phyloP scores from a whole-genome alignment of 1,284 basidiomycete species.

The Puccinia triticina region DNA sequence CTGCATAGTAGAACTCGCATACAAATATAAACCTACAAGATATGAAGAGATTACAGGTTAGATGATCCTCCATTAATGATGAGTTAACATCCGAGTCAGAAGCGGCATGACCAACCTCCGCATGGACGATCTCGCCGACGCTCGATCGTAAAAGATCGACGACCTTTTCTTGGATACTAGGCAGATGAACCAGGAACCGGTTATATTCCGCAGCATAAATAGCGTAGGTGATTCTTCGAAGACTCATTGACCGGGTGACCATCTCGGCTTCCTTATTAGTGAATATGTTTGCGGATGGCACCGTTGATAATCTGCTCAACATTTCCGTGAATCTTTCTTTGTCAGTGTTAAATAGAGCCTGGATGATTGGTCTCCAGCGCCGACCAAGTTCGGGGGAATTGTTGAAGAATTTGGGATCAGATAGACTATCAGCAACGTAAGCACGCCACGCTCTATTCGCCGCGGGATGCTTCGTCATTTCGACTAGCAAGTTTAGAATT shows the following conservation, averaged over 20 bases:
- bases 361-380: conserved; percentile 78
- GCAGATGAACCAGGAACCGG: conserved; percentile 83
- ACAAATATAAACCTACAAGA: conserved; percentile 73
- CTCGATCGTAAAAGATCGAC: conserved; percentile 84
- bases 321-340: conserved; percentile 83
- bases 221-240: conserved; percentile 83
- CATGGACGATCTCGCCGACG: conserved; percentile 80
- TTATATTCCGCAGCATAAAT: conserved; percentile 84
- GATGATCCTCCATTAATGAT: conserved; percentile 14
- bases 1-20: conserved; percentile 87
- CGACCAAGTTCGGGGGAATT: conserved; percentile 66
- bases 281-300: conserved; percentile 93
- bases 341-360: conserved; percentile 79
- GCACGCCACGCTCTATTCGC: conserved; percentile 83
- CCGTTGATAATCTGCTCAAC: conserved; percentile 75
- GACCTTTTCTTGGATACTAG: conserved; percentile 91
- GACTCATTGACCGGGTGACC: conserved; percentile 79
- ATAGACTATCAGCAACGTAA: conserved; percentile 77
- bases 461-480: conserved; percentile 76
- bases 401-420: conserved; percentile 85
- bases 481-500: conserved; percentile 71
- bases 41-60: background rate
- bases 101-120: conserved; percentile 69
- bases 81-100: conserved; percentile 8
- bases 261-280: conserved; percentile 93